A percentile compares a stretch with the other conserved stretches of the same genome.
phyloP scores from a whole-genome alignment of 2,329 filamentous ascomycete genomes.

The Cordyceps javanica region DNA sequence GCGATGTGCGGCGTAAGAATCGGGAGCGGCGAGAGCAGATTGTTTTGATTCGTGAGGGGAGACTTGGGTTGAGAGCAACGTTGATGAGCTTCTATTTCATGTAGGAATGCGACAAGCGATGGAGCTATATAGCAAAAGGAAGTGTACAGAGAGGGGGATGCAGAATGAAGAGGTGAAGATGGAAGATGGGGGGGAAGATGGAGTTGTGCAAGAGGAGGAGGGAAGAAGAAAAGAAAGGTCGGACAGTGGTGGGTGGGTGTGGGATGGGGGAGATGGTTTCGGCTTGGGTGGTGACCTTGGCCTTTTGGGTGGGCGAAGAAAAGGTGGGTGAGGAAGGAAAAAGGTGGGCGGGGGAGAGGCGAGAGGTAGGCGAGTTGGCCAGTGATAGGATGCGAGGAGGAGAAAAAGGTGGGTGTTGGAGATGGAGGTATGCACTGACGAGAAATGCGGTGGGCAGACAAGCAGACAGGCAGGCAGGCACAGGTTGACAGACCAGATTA shows the following conservation, averaged over 20 bases:
- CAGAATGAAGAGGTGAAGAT: slow-evolving; percentile 2
- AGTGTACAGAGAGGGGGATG: slow-evolving; percentile 5
- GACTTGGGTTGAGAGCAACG: background rate
- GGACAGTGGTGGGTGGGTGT: slow-evolving; percentile 4
- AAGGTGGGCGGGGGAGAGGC: slow-evolving; percentile 1
- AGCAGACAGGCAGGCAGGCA: no score
- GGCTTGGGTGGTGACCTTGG: background rate
- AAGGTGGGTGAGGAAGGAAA: slow-evolving; percentile 1
- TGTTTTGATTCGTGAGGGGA: background rate
- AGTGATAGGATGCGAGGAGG: background rate
- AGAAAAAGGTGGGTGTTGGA: background rate
- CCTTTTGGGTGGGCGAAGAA: slow-evolving; percentile 1
- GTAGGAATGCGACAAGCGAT: background rate
- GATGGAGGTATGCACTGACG: slow-evolving; percentile 11
- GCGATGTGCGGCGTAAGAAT: no score
- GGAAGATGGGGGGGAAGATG: background rate
- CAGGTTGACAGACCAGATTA: background rate
- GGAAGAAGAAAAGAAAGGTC: slow-evolving; percentile 12
- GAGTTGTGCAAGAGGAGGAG: slow-evolving; percentile 1
- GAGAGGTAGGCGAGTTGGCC: no score
- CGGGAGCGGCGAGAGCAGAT: background rate
- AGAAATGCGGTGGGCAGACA: slow-evolving; percentile 12
- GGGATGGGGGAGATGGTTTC: slow-evolving; percentile 4
- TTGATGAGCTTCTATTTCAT: background rate
- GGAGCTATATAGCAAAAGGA: slow-evolving; percentile 5